Base-by-base conservation (phyloP, 2,329 filamentous ascomycete species). In the Fusarium sterilihyphosum region DNA sequence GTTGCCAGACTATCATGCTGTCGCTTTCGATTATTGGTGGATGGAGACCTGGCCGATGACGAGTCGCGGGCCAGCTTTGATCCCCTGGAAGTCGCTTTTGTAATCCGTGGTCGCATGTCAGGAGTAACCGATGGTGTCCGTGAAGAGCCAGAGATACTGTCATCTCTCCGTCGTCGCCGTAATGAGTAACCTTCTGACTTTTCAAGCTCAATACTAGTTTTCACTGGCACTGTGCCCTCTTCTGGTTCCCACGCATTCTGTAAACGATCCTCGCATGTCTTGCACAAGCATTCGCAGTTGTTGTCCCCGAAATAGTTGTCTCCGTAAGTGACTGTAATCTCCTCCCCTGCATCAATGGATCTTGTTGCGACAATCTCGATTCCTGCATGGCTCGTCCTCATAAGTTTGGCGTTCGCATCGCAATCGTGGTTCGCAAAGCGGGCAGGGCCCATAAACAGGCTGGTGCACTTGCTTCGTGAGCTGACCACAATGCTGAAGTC, bases 391-490 rank as follows among this genome's bases (percentile, higher is more conserved):
- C 95, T 94, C 41, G 91, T 93, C 41, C 94, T 98, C 77, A 94
- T 92, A 50, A 99, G 88, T 79, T 92, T 90, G 14, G 95, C 95
- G 84, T 98, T 99, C 38, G 96, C 94, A 76, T 93, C 89, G 84
- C 96, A 99, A 82, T 99, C 96, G 83, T 99, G 96, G 80, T 99
- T 99, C 33, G 96, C 95, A 82, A 99, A 98, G 58, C 96, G 92
- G 40, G 96, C 96, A 13, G 96, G 97, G 1, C 96, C 96, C 81
- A 99, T 92, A 81, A 99, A 98, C 47, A 99, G 86, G 59, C 94
- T 97, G 37, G 95, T 93, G 70, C 92, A 92, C 84, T 97, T 98
- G 83, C 93, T 96, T 67, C 96, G 90, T 75, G 94, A 96, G 71
- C 95, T 98, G 80, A 98, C 93, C 38, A 99, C 95, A 73, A 99